phyloP scores from a whole-genome alignment of 768 basidiomycete genomes.

The Boletus subcaerulescens region DNA sequence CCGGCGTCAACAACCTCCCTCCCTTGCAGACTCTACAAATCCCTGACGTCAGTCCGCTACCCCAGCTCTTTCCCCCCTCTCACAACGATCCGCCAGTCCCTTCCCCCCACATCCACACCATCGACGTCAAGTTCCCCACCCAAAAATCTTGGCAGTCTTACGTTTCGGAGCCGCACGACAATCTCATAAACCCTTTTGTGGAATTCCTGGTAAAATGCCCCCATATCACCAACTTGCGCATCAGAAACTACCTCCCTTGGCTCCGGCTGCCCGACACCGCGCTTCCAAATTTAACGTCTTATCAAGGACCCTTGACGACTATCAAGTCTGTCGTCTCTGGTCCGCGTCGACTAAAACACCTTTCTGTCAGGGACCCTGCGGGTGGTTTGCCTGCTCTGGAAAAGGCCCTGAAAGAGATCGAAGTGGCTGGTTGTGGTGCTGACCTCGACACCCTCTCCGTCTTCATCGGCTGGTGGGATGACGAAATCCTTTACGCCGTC shows the following conservation, averaged over 20 bases:
- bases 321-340: slow-evolving; percentile 23
- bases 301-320: slow-evolving; percentile 28
- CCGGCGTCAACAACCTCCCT: slow-evolving; percentile 1
- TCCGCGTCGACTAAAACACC: slow-evolving; percentile 18
- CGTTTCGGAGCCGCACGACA: slow-evolving; percentile 27
- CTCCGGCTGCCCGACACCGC: slow-evolving; percentile 18
- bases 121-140: slow-evolving; percentile 31
- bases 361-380: slow-evolving; percentile 23
- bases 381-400: slow-evolving; percentile 22
- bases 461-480: slow-evolving; percentile 43
- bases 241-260: slow-evolving; percentile 29
- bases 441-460: slow-evolving; percentile 32
- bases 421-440: slow-evolving; percentile 12
- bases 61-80: slow-evolving; percentile 3
- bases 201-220: slow-evolving; percentile 27
- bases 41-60: background rate
- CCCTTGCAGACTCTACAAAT: slow-evolving; percentile 12
- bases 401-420: slow-evolving; percentile 28
- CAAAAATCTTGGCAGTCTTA: slow-evolving; percentile 31
- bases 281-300: slow-evolving; percentile 18
- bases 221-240: slow-evolving; percentile 15
- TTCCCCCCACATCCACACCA: slow-evolving; percentile 25
- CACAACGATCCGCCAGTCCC: slow-evolving; percentile 16
- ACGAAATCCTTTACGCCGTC: slow-evolving; percentile 43
- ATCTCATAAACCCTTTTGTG: slow-evolving; percentile 25